Conservation (phyloP, 1,284 basidiomycete genomes). For the Vanrija humicola region DNA sequence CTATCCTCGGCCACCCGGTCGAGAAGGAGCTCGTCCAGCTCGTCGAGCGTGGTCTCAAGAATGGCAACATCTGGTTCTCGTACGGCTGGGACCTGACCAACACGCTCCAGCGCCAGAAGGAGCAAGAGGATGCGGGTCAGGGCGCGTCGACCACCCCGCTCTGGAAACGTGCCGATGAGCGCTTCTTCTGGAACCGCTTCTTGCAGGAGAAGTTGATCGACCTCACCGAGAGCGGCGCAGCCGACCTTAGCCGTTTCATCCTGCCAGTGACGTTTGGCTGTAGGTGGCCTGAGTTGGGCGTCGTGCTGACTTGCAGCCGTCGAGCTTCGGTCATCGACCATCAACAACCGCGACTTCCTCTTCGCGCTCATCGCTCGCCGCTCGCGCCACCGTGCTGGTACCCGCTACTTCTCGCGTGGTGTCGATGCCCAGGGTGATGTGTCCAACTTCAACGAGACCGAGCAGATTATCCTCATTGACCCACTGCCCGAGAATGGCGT, state of each 20-base stretch:
- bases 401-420: constrained; percentile 94
- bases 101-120: constrained; percentile 77
- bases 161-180: constrained; percentile 70
- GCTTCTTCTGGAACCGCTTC: constrained; percentile 98
- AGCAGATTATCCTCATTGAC: constrained; percentile 81
- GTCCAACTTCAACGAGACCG: constrained; percentile 92
- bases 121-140: constrained; percentile 61
- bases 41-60: constrained; percentile 76
- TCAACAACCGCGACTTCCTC: constrained; percentile 76
- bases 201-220: constrained; percentile 50
- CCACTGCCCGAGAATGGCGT: constrained; percentile 50
- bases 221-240: constrained; percentile 40
- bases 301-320: constrained; percentile 60
- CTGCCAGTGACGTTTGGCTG: constrained; percentile 89
- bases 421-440: constrained; percentile 64
- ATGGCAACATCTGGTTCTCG: constrained; percentile 81
- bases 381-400: constrained; percentile 89
- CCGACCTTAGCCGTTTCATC: constrained; percentile 78
- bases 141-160: constrained; percentile 52
- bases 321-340: constrained; percentile 71
- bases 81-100: constrained; percentile 90
- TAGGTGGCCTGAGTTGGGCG: constrained; percentile 47
- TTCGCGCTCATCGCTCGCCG: constrained; percentile 88
- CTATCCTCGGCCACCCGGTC: constrained; percentile 64
- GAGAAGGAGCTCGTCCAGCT: constrained; percentile 84